These are phyloP conservation scores for Penicillium mononematosum DNA, from an alignment of 495 filamentous ascomycete genomes.

Conservation along the genomic window DNA sequence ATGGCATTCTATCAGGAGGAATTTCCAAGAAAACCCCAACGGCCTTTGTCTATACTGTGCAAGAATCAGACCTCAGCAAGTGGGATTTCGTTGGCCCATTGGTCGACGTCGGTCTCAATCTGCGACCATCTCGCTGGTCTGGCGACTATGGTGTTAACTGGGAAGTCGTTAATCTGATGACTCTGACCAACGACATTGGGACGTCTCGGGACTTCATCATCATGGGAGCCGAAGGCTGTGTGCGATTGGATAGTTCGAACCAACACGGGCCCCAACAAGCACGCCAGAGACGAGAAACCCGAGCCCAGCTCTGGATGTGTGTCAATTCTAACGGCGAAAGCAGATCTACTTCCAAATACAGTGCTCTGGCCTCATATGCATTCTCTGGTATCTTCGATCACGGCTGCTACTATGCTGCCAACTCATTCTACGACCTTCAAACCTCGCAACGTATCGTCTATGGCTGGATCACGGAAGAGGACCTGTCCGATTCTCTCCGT, in stretches of 20 bases:
- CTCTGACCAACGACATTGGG: conserved; percentile 33
- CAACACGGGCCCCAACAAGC: conserved; percentile 10
- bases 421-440: conserved; percentile 40
- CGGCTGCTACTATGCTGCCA: conserved; percentile 40
- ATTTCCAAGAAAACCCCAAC: conserved; percentile 48
- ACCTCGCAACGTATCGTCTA: conserved; percentile 32
- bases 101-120: conserved; percentile 44
- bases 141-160: conserved; percentile 57
- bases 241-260: conserved; percentile 12
- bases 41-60: conserved; percentile 53
- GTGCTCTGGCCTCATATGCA: conserved; percentile 24
- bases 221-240: conserved; percentile 51
- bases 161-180: conserved; percentile 54
- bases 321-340: conserved; percentile 16
- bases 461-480: conserved; percentile 43
- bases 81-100: conserved; percentile 55
- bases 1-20: conserved; percentile 54
- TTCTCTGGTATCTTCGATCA: conserved; percentile 40
- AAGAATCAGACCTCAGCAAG: conserved; percentile 42
- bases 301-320: conserved; percentile 40
- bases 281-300: conserved; percentile 23
- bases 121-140: conserved; percentile 45
- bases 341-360: conserved; percentile 1
- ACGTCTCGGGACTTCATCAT: conserved; percentile 45
- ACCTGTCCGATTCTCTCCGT: conserved; percentile 35